Conservation (phyloP, 192 early-diverging fungal genomes). For the Rhizophagus prolifer region DNA sequence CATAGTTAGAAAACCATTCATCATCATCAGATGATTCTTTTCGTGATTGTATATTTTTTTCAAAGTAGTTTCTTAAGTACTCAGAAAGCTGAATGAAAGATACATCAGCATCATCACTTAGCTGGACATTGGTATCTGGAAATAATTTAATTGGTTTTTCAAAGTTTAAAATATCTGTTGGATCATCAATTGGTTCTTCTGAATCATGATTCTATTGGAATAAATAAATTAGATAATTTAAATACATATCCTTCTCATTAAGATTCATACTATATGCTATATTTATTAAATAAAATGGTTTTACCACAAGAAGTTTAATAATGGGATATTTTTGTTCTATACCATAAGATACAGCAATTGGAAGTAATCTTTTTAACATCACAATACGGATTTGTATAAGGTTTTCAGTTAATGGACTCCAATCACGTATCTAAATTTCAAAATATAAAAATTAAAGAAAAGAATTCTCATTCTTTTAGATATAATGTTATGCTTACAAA, state of each 20-base stretch:
- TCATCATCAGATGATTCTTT: slow-evolving; percentile 1
- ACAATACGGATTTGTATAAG: slow-evolving; percentile 3
- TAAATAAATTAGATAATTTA: background rate
- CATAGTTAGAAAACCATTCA: slow-evolving; percentile 1
- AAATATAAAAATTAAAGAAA: too few relatives aligned
- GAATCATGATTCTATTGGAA: background rate
- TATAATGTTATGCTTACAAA: background rate
- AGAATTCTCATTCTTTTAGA: too few relatives aligned
- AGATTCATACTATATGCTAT: too few relatives aligned
- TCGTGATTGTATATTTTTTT: slow-evolving; percentile 13
- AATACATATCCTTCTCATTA: too few relatives aligned
- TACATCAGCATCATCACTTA: background rate
- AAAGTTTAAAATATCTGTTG: background rate
- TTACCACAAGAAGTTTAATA: background rate
- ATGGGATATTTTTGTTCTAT: background rate
- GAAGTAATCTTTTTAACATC: background rate
- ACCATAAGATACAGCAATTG: slow-evolving; percentile 15
- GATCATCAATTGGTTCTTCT: background rate
- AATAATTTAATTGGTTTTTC: background rate
- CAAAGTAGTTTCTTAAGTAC: slow-evolving; percentile 4
- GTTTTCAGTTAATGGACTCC: slow-evolving; percentile 15
- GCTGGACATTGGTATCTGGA: background rate
- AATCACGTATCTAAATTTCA: slow-evolving; percentile 16
- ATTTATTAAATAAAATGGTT: background rate
- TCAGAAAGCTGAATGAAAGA: slow-evolving; percentile 1